A percentile compares a stretch with the other conserved stretches of the same genome.
Evolutionary conservation across 495 filamentous ascomycete genomes (phyloP).

Genomic region (Hapsidospora chrysogenum): DNA sequence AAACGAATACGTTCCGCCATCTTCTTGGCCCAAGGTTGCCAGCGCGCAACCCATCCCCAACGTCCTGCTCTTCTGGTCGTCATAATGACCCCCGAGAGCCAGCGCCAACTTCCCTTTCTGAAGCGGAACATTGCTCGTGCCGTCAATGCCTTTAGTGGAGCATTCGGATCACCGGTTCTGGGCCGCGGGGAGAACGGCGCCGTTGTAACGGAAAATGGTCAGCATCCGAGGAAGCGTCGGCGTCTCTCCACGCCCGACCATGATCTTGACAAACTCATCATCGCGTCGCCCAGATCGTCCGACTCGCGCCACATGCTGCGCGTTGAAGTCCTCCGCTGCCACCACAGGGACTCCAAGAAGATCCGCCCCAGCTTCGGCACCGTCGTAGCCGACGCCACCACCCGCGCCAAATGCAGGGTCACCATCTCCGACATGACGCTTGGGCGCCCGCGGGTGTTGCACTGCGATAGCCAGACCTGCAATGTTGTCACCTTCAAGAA

Average conservation of each 20-base stretch:
- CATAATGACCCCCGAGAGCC: too few species aligned
- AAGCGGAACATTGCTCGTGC: too few species aligned
- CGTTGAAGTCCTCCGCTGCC: slow-evolving; percentile 30
- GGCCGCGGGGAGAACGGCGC: too few species aligned
- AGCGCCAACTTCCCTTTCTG: too few species aligned
- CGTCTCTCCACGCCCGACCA: neutral
- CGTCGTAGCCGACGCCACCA: slow-evolving; percentile 14
- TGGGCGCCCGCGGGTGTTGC: slow-evolving; percentile 13
- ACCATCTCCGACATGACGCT: slow-evolving; percentile 16
- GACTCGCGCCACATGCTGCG: slow-evolving; percentile 17
- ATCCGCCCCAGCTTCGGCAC: slow-evolving; percentile 17
- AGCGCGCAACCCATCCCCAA: too few species aligned
- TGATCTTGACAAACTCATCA: neutral
- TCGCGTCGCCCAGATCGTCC: slow-evolving; percentile 8
- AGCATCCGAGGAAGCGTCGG: slow-evolving; percentile 1
- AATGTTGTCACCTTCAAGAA: slow-evolving; percentile 26
- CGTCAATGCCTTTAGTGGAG: too few species aligned
- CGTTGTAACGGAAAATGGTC: too few species aligned
- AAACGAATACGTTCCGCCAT: too few species aligned
- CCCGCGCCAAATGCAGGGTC: slow-evolving; percentile 26
- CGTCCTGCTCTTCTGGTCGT: too few species aligned
- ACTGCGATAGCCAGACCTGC: slow-evolving; percentile 31
- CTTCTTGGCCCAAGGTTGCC: too few species aligned
- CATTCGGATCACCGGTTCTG: too few species aligned
- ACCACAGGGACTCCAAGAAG: slow-evolving; percentile 23